These are phyloP conservation scores for Phalaenopsis hybrid DNA, from an alignment of 116 monocot genomes.

Conservation along the genomic window DNA sequence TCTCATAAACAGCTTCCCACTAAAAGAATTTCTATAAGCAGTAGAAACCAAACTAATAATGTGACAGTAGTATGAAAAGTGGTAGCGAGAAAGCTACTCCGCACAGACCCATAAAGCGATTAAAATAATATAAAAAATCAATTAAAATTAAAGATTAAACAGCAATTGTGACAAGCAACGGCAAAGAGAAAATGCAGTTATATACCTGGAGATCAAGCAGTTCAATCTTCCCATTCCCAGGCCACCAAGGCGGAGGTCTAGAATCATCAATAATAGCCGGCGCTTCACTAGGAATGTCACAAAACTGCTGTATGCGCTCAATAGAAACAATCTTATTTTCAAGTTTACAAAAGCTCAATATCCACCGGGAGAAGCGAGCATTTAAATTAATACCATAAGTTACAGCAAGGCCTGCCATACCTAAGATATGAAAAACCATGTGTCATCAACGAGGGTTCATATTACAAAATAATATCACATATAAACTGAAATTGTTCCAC, in stretches of 20 bases:
- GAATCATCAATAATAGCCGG: constrained; percentile 50
- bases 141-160: not conserved
- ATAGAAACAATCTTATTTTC: constrained; percentile 95
- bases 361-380: constrained; percentile 90
- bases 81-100: too few species aligned
- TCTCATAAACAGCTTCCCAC: too few species aligned
- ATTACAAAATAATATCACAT: not conserved
- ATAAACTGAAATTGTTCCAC: not conserved
- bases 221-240: constrained; percentile 70
- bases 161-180: constrained; percentile 1
- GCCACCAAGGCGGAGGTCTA: constrained; percentile 75
- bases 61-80: too few species aligned
- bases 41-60: too few species aligned
- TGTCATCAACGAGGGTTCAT: not conserved
- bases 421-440: constrained; percentile 18
- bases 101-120: not conserved
- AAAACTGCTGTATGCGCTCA: constrained; percentile 92
- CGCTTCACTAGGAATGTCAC: constrained; percentile 79
- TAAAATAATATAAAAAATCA: not conserved
- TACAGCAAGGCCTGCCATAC: constrained; percentile 99
- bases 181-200: constrained; percentile 4
- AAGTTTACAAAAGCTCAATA: constrained; percentile 97
- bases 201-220: constrained; percentile 77
- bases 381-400: constrained; percentile 95
- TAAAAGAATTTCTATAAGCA: too few species aligned